Evolutionary conservation across 148 eudicot species (phyloP).

Genomic region (Tetragonia tetragonoides): DNA sequence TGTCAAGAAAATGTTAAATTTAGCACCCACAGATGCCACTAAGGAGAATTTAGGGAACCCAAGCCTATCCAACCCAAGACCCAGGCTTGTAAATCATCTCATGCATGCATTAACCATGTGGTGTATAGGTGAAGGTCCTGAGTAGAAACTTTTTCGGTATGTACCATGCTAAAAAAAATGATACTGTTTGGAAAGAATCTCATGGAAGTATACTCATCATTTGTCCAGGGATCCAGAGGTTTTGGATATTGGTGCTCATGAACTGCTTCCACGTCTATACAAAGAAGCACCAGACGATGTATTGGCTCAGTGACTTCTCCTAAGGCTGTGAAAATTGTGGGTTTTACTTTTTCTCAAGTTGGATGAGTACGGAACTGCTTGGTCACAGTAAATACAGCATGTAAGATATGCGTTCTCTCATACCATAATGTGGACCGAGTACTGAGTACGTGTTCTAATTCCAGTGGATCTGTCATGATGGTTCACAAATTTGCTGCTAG

Average conservation of each 20-base stretch:
- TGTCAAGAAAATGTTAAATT: neutral
- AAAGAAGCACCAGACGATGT: conserved; percentile 36
- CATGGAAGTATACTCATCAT: neutral
- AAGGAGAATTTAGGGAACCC: too few relatives aligned
- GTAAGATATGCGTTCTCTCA: conserved; percentile 5
- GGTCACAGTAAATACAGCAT: neutral
- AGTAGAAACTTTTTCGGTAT: neutral
- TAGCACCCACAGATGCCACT: neutral
- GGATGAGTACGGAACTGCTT: neutral
- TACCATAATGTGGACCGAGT: neutral
- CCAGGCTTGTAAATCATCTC: too few relatives aligned
- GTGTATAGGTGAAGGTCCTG: too few relatives aligned
- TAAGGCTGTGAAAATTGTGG: neutral
- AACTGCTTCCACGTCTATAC: conserved; percentile 67
- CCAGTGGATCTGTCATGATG: neutral
- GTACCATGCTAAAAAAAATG: neutral
- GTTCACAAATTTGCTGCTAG: neutral
- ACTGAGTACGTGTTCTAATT: neutral
- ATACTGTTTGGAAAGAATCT: neutral
- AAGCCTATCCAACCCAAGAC: too few relatives aligned
- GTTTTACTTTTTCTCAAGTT: neutral
- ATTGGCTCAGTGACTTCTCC: conserved; percentile 3
- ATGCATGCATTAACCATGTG: too few relatives aligned
- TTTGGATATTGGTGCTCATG: conserved; percentile 70
- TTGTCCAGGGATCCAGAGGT: conserved; percentile 73